These are phyloP conservation scores for Paramecium bursaria DNA, from an alignment of 73 alveolate genomes.

Conservation along the genomic window DNA sequence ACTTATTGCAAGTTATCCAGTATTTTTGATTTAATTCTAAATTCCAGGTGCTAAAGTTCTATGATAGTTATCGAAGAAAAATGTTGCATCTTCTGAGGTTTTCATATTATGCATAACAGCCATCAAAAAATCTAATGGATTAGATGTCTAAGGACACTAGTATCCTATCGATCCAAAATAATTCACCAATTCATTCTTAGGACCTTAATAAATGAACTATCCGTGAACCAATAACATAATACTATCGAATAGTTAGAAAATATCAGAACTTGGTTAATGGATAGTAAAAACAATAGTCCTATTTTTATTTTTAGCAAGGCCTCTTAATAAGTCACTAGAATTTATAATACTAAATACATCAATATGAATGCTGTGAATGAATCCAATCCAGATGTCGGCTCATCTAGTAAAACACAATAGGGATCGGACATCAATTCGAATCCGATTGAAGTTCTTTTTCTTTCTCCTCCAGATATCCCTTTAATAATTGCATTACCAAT, in stretches of 20 bases:
- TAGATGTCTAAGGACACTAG: neutral
- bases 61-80: neutral
- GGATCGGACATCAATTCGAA: conserved; percentile 56
- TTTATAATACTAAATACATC: too few relatives aligned
- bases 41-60: neutral
- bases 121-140: neutral
- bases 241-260: conserved; percentile 57
- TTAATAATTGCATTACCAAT: conserved; percentile 70
- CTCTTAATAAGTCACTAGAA: neutral
- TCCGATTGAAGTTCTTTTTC: conserved; percentile 51
- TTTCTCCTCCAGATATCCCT: conserved; percentile 60
- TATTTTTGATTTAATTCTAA: too few relatives aligned
- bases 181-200: neutral
- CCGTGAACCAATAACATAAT: conserved; percentile 63
- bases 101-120: neutral
- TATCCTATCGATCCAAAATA: neutral
- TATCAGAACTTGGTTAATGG: conserved; percentile 69
- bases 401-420: conserved; percentile 1
- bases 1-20: neutral
- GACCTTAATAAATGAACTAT: conserved; percentile 66
- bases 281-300: conserved; percentile 67
- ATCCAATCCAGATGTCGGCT: conserved; percentile 61
- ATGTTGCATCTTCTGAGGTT: neutral
- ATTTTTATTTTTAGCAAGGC: conserved; percentile 43
- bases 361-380: conserved; percentile 52